These are phyloP conservation scores for Phytophthora rubi DNA, from an alignment of 352 stramenopile genomes.

Conservation along the genomic window DNA sequence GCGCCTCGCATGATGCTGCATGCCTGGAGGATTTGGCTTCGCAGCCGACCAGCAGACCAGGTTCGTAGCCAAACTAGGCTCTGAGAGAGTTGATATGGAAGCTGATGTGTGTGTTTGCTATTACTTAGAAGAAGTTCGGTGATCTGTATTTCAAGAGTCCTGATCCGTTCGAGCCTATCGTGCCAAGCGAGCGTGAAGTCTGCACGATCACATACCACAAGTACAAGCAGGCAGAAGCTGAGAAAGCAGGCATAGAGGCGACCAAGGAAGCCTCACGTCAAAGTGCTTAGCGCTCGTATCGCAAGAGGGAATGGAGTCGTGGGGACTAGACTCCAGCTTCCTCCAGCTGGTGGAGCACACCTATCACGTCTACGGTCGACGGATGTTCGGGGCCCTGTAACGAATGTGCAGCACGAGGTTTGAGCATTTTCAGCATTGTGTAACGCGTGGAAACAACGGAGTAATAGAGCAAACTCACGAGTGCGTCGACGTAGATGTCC, in stretches of 20 bases:
- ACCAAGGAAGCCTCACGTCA: conserved; percentile 6
- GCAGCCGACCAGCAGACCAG: conserved; percentile 45
- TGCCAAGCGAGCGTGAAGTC: conserved; percentile 56
- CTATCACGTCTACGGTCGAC: conserved; percentile 62
- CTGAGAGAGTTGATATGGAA: neutral
- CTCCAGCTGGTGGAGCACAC: conserved; percentile 58
- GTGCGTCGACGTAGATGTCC: conserved; percentile 58
- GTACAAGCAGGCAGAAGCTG: conserved; percentile 23
- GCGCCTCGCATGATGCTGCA: conserved; percentile 88
- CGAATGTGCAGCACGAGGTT: neutral
- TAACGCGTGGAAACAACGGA: neutral
- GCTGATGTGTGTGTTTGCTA: conserved; percentile 8
- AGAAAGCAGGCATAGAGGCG: conserved; percentile 8
- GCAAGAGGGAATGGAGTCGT: neutral
- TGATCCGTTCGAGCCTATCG: conserved; percentile 73
- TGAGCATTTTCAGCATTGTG: conserved; percentile 1
- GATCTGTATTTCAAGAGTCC: conserved; percentile 69
- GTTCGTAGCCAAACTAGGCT: conserved; percentile 22
- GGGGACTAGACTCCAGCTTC: conserved; percentile 46
- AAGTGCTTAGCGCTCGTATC: neutral
- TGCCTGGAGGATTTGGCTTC: conserved; percentile 83
- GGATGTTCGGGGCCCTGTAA: conserved; percentile 59
- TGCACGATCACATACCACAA: conserved; percentile 69
- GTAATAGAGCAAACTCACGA: conserved; percentile 47
- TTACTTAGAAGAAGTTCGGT: conserved; percentile 55